Percentiles rank a stretch among this genome's conserved stretches.
Evolutionary conservation across 305 asterid genomes (phyloP).

Genomic region (Petunia hybrid): DNA sequence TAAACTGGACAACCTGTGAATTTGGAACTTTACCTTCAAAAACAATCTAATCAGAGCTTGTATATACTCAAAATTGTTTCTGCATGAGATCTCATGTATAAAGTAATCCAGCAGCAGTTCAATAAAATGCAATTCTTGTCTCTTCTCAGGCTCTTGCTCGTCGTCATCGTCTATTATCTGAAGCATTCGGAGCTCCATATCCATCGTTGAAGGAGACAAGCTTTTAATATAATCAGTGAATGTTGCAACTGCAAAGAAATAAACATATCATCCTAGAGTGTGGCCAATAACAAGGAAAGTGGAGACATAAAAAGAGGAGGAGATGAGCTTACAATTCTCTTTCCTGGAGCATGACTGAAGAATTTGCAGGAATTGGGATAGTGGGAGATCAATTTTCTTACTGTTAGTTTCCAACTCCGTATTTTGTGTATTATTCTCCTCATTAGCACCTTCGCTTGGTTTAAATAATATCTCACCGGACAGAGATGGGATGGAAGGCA

Average conservation of each 20-base stretch:
- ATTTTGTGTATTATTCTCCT: constrained; percentile 51
- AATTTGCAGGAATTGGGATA: constrained; percentile 65
- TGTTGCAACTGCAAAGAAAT: constrained; percentile 69
- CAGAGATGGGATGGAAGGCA: constrained; percentile 84
- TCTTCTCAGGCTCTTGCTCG: constrained; percentile 56
- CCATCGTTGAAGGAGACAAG: constrained; percentile 79
- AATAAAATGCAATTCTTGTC: constrained; percentile 69
- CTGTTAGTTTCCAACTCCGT: constrained; percentile 43
- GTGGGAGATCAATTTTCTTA: constrained; percentile 49
- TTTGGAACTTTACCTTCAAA: constrained; percentile 62
- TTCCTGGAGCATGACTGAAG: constrained; percentile 62
- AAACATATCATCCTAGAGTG: constrained; percentile 18
- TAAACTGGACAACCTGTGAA: constrained; percentile 27
- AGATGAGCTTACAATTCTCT: constrained; percentile 62
- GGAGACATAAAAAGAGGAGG: neutral
- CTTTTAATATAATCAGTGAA: constrained; percentile 81
- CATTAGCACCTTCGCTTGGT: constrained; percentile 58
- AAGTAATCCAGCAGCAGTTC: constrained; percentile 84
- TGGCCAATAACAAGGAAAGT: neutral
- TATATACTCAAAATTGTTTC: constrained; percentile 83
- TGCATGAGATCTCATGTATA: constrained; percentile 66
- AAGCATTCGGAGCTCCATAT: constrained; percentile 92
- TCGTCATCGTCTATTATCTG: constrained; percentile 79
- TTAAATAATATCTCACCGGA: constrained; percentile 87
- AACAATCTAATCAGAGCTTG: constrained; percentile 86